Evolutionary conservation across 306 rosid species (phyloP), one percentile per base, ranked within the genome.

Genomic region (Vigna nakashimae): DNA sequence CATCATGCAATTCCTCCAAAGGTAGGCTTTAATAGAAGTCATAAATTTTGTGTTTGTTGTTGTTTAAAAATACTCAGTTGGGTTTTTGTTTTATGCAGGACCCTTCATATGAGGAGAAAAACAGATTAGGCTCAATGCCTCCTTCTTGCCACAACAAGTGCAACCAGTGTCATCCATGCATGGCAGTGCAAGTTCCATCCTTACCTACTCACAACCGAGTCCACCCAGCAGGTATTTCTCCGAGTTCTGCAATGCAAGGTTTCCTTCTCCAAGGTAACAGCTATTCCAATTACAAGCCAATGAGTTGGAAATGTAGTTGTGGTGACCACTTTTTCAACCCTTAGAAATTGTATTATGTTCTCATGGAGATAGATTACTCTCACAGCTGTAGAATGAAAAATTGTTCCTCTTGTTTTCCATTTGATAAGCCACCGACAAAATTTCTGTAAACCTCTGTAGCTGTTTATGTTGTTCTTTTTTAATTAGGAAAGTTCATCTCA

Each of bases 111-210:
- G 96, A 86, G 43, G 94, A 87, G 84, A 89, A 91, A 82, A 84
- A 77, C 73, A 87, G 97, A 86, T 13, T 96, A 17, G 99, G 99
- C 28, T 96, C 99, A 16, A 84, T 78, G 8, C 98, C 99, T 2
- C 98, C 99, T 7, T 92, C 96, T 84, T 96, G 99, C 86, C 96
- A 96, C 77, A 96, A 90, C 90, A 92, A 91, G 75, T 96, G 99
- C 84, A 91, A 90, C 83, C 66, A 77, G 68, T 96, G 99, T 78
- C 96, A 90, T 69, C 99, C 99, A 57, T 96, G 99, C 96, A 88
- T 87, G 97, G 93, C 99, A 28, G 93, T 88, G 51, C 97, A 96
- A 84, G 93, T 91, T 30, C 96, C 98, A 22, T 72, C 92, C 12
- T 48, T 85, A 56, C 87, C 89, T 5, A 52, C 50, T 50, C 77